Evolutionary conservation across 148 eudicot genomes (phyloP).

Genomic region (Rhododendron vialii): DNA sequence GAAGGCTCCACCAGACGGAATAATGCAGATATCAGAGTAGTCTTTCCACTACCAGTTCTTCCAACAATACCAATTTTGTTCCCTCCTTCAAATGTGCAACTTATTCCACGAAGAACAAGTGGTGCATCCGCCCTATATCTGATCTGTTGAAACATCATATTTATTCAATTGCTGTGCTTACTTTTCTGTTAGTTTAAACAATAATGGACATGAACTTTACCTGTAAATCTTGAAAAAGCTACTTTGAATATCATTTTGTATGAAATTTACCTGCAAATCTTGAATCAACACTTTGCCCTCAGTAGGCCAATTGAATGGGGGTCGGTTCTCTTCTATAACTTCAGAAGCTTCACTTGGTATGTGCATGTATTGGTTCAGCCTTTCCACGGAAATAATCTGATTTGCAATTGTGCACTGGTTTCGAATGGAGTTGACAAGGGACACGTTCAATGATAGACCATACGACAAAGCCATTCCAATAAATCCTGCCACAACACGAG

Average conservation of each 20-base stretch:
- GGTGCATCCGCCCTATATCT: conserved; percentile 10
- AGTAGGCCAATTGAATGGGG: conserved; percentile 3
- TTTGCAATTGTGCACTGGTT: conserved; percentile 77
- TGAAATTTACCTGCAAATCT: conserved; percentile 4
- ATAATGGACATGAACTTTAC: neutral
- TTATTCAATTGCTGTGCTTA: neutral
- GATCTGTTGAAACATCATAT: neutral
- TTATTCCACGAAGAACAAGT: conserved; percentile 14
- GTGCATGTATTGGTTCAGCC: conserved; percentile 83
- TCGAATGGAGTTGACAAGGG: conserved; percentile 70
- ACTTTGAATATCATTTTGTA: neutral
- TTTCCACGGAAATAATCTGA: conserved; percentile 77
- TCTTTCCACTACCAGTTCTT: conserved; percentile 21
- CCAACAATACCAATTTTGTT: conserved; percentile 19
- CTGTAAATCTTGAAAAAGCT: neutral
- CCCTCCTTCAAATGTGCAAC: conserved; percentile 6
- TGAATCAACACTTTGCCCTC: conserved; percentile 4
- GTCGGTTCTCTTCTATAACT: conserved; percentile 43
- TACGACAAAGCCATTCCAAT: conserved; percentile 95
- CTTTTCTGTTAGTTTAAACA: neutral
- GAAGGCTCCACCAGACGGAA: conserved; percentile 15
- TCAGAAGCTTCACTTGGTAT: conserved; percentile 90
- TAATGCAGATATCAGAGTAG: conserved; percentile 13
- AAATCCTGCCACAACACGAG: conserved; percentile 51
- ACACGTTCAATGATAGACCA: conserved; percentile 75